Conservation (phyloP, 2,329 filamentous ascomycete genomes). For the Tolypocladium ophioglossoides region DNA sequence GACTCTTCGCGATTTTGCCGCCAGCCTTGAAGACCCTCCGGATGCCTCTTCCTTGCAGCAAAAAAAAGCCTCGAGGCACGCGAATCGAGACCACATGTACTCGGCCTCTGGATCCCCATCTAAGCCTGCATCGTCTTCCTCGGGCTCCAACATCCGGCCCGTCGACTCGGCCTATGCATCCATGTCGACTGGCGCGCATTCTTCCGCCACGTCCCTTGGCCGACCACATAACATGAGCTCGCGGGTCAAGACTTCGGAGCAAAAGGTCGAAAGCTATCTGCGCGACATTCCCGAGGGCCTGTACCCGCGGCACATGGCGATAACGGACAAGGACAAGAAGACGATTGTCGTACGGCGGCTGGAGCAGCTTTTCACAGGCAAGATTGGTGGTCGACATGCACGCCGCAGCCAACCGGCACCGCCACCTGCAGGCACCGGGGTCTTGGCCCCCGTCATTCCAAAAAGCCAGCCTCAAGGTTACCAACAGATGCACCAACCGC, state of each 20-base stretch:
- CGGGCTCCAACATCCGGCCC: conserved; percentile 41
- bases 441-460: conserved; percentile 11
- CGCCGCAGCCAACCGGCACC: conserved; percentile 12
- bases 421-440: conserved; percentile 5
- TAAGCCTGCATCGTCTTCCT: conserved; percentile 41
- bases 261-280: conserved; percentile 59
- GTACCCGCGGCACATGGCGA: conserved; percentile 46
- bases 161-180: conserved; percentile 59
- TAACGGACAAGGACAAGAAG: conserved; percentile 67
- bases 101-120: conserved; percentile 32
- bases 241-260: conserved; percentile 34
- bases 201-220: conserved; percentile 27
- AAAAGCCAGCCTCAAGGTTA: conserved; percentile 16
- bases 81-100: conserved; percentile 25
- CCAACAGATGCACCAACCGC: conserved; percentile 24
- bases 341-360: conserved; percentile 65
- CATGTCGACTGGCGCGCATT: conserved; percentile 43
- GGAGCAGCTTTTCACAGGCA: conserved; percentile 75
- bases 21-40: conserved; percentile 44
- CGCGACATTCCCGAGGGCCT: conserved; percentile 62
- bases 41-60: conserved; percentile 29
- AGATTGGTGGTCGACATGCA: conserved; percentile 33
- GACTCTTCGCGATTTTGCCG: conserved; percentile 59
- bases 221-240: conserved; percentile 22
- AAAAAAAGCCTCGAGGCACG: conserved; percentile 28